Base-by-base conservation (phyloP, 2,329 filamentous ascomycete genomes). In the Scedosporium minutisporum region DNA sequence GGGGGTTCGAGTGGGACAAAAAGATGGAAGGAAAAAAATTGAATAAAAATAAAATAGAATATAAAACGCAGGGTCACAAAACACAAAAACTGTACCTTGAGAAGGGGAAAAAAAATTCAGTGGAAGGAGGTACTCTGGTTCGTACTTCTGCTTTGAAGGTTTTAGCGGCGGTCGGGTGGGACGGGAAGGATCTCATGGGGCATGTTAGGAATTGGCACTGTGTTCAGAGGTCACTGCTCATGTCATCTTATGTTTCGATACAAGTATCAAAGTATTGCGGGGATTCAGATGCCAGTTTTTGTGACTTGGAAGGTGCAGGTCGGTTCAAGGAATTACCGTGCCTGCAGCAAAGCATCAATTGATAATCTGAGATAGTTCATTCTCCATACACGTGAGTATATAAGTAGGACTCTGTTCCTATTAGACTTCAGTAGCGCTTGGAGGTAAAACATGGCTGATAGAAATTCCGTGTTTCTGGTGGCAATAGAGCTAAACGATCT, bases 201-300 rank as follows among this genome's bases (percentile, higher is more conserved):
- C 23, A 55, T 55, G 21, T 16, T 5, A 3, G 5, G 18, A 23
- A 55, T 14, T 55, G 7, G 12, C 51, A 55, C 51, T 55, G 51
- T 55, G 51, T 14, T 1, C 3, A 2, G 10, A 55, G 21, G 51
- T 55, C 23, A 23, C 51, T 55, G 6, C 2, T 10, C 51, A 55
- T 55, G 51, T 55, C 51, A 55, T 55, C 51, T 16, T 23, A 55
- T 55, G 51, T 55, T 55, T 55, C 51, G 51, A 55, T 55, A 55
- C 51, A 55, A 55, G 23, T 23, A 23, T 23, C 18, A 10, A 42
- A 38, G 57, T 41, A 58, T 10, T 18, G 27, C 27, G 29, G 25
- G 57, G n/a, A n/a, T 21, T 21, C 14, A 58, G 29, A 58, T 21
- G 57, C 57, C 27, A 29, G 57, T 41, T 58, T 58, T 58, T 18